These are phyloP conservation scores for Paecilomyces dactylethromorphus DNA, from an alignment of 2,329 filamentous ascomycete species.

Conservation along the genomic window DNA sequence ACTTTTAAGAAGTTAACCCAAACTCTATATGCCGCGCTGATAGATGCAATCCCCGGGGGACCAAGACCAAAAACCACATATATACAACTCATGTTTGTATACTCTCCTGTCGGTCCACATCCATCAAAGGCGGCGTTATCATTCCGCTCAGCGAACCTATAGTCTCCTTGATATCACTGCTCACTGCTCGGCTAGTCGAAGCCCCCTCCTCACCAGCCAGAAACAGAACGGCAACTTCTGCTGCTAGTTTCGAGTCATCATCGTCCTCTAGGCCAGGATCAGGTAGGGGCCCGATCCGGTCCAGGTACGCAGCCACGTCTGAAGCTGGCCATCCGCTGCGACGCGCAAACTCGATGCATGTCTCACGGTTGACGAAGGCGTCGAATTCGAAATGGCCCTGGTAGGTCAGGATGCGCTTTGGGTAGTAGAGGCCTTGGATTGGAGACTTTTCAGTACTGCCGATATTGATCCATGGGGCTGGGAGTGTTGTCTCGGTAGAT, in stretches of 20 bases:
- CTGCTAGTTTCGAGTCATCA: constrained; percentile 26
- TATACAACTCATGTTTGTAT: background rate
- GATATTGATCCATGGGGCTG: constrained; percentile 22
- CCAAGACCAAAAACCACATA: background rate
- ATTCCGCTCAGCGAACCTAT: background rate
- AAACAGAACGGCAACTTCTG: constrained; percentile 26
- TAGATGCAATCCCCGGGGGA: background rate
- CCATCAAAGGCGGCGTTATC: background rate
- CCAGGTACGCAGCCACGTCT: constrained; percentile 10
- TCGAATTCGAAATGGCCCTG: constrained; percentile 30
- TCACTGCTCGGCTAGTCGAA: background rate
- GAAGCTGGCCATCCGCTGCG: constrained; percentile 14
- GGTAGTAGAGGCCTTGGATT: constrained; percentile 24
- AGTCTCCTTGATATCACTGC: background rate
- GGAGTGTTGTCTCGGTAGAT: constrained; percentile 6
- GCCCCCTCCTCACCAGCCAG: constrained; percentile 14
- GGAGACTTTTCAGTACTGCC: constrained; percentile 18
- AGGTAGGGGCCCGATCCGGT: constrained; percentile 13
- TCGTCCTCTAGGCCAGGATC: constrained; percentile 13
- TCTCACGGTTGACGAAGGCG: constrained; percentile 16
- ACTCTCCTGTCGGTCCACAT: background rate
- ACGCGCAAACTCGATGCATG: constrained; percentile 16
- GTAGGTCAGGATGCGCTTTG: constrained; percentile 20
- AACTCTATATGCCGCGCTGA: background rate
- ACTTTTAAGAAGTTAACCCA: too few species aligned